Percentiles rank a stretch among this genome's conserved stretches.
These are phyloP conservation scores for Apiospora kogelbergensis DNA, from an alignment of 2,329 filamentous ascomycete species.

Conservation along the genomic window DNA sequence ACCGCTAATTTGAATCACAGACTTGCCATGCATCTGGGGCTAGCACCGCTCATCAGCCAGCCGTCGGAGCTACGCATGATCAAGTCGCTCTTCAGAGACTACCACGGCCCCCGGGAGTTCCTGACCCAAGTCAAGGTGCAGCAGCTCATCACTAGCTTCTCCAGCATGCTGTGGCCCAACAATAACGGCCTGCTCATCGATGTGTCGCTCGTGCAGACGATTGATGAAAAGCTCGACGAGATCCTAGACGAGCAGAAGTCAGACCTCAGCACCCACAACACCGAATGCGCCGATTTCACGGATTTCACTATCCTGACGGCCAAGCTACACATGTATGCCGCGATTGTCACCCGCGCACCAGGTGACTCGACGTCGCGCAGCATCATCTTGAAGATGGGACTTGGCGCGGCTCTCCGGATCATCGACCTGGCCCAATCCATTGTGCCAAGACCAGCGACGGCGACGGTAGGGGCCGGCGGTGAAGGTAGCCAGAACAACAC, in stretches of 20 bases:
- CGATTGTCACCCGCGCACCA: conserved; percentile 25
- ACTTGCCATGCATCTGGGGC: conserved; percentile 30
- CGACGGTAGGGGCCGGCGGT: conserved; percentile 6
- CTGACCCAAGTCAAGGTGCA: conserved; percentile 26
- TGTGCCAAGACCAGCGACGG: not conserved
- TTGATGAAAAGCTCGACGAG: conserved; percentile 28
- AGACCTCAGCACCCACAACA: not conserved
- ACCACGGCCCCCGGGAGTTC: conserved; percentile 24
- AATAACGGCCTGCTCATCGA: conserved; percentile 26
- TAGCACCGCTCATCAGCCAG: conserved; percentile 26
- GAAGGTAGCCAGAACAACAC: not conserved
- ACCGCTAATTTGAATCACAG: conserved; percentile 15
- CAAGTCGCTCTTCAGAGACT: conserved; percentile 22
- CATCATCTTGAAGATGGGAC: conserved; percentile 26
- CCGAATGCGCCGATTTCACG: conserved; percentile 24
- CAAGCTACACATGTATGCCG: conserved; percentile 29
- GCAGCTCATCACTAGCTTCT: conserved; percentile 25
- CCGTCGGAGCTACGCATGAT: conserved; percentile 27
- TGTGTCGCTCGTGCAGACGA: conserved; percentile 28
- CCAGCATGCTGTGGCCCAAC: conserved; percentile 25
- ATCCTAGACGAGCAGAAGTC: not conserved
- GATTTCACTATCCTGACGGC: conserved; percentile 26
- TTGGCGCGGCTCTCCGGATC: conserved; percentile 28
- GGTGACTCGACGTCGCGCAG: conserved; percentile 21
- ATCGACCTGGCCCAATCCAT: conserved; percentile 25